Conservation (phyloP, 106 monocot species). For the Allium sativum region DNA sequence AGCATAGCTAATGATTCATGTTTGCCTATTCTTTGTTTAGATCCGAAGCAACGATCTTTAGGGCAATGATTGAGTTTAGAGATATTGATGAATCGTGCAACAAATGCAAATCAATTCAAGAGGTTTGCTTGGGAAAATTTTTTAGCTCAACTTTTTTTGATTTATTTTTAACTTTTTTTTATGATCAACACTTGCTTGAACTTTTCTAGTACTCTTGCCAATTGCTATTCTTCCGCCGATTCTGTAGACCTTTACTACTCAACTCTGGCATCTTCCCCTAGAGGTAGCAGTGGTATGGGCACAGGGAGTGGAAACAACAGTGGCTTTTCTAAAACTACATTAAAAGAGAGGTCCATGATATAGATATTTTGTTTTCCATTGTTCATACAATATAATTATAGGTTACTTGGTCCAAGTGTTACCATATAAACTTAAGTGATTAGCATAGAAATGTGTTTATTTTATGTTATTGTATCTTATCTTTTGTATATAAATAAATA, state of each 20-base stretch:
- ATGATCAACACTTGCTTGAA: neutral
- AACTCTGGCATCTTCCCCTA: constrained; percentile 24
- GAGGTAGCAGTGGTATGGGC: constrained; percentile 10
- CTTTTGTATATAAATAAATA: too few relatives aligned
- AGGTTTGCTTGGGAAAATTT: constrained; percentile 48
- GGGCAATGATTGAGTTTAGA: constrained; percentile 45
- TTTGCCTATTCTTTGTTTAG: constrained; percentile 5
- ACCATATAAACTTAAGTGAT: constrained; percentile 30
- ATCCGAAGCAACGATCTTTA: constrained; percentile 46
- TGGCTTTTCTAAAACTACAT: constrained; percentile 29
- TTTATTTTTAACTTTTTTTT: neutral
- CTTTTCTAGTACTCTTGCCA: neutral
- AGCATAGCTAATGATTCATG: neutral
- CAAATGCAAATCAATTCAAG: constrained; percentile 46
- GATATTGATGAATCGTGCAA: constrained; percentile 41
- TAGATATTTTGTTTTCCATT: neutral
- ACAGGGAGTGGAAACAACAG: constrained; percentile 27
- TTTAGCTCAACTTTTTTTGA: neutral
- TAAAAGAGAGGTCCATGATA: constrained; percentile 31
- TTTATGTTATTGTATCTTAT: too few relatives aligned
- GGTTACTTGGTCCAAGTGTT: neutral
- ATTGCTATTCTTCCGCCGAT: constrained; percentile 10
- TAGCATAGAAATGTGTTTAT: too few relatives aligned
- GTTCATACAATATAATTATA: neutral
- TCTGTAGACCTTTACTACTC: constrained; percentile 30